Evolutionary conservation across 192 early-diverging fungal genomes (phyloP).

Genomic region (Coemansia sp.): DNA sequence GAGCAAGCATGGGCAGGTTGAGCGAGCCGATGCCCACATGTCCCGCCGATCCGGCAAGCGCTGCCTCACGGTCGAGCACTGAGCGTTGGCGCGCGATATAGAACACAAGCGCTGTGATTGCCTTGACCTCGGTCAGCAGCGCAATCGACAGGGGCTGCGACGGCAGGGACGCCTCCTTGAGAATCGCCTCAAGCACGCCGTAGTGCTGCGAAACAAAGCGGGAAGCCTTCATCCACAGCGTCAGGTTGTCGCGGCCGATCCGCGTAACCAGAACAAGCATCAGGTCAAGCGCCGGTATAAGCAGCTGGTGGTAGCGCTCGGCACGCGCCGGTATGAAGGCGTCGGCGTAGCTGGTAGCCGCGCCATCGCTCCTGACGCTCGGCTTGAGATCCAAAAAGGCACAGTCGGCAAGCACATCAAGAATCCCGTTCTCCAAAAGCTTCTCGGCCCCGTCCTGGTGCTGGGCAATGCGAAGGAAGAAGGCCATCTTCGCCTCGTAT

Average conservation of each 20-base stretch:
- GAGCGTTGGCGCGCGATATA: conserved; percentile 50
- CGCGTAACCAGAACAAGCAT: conserved; percentile 53
- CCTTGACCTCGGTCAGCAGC: conserved; percentile 42
- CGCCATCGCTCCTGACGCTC: conserved; percentile 14
- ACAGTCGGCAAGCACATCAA: conserved; percentile 75
- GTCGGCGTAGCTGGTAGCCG: conserved; percentile 32
- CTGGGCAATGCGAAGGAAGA: conserved; percentile 80
- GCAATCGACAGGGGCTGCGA: conserved; percentile 32
- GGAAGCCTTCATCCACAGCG: conserved; percentile 50
- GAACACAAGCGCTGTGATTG: conserved; percentile 35
- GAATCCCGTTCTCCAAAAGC: conserved; percentile 73
- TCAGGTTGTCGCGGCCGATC: conserved; percentile 52
- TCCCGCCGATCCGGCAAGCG: conserved; percentile 38
- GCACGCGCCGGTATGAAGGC: conserved; percentile 35
- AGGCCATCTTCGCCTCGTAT: conserved; percentile 78
- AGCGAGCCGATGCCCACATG: conserved; percentile 47
- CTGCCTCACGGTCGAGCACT: conserved; percentile 48
- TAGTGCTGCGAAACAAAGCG: conserved; percentile 49
- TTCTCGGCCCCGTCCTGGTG: conserved; percentile 71
- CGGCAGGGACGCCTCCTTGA: conserved; percentile 34
- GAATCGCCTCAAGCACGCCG: conserved; percentile 39
- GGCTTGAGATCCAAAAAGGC: conserved; percentile 71
- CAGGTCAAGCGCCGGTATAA: conserved; percentile 64
- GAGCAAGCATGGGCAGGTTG: conserved; percentile 42
- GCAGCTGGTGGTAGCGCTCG: conserved; percentile 66